Percentiles rank a stretch among this genome's conserved stretches.
phyloP scores from a whole-genome alignment of 1,139 yeast species.

The Ashbya aceris region DNA sequence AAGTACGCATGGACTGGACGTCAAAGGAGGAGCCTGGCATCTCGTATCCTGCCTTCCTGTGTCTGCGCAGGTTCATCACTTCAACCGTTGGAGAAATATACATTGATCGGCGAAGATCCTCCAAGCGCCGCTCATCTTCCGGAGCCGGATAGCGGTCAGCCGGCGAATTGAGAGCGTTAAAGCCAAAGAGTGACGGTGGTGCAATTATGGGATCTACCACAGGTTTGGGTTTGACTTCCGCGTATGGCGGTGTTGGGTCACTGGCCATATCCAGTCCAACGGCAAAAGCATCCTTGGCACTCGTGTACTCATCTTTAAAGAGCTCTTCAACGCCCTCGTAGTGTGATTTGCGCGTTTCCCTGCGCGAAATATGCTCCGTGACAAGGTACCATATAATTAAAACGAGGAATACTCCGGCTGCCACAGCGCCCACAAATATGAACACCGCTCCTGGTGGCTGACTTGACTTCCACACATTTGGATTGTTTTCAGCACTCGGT shows the following conservation, averaged over 20 bases:
- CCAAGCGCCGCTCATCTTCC: background rate
- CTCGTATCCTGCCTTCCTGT: too few species aligned
- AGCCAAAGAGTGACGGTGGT: background rate
- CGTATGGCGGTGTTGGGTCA: background rate
- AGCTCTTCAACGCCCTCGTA: conserved; percentile 9
- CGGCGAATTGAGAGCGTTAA: conserved; percentile 1
- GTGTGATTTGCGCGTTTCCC: conserved; percentile 12
- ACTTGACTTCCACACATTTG: conserved; percentile 44
- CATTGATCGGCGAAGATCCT: conserved; percentile 31
- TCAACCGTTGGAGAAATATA: conserved; percentile 78
- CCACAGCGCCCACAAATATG: conserved; percentile 65
- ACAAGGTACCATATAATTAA: conserved; percentile 21
- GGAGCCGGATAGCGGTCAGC: background rate
- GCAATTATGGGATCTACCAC: background rate
- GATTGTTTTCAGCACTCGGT: conserved; percentile 52
- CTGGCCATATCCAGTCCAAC: background rate
- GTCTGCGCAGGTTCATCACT: conserved; percentile 37
- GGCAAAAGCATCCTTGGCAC: background rate
- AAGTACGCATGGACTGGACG: background rate
- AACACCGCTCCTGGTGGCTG: conserved; percentile 70
- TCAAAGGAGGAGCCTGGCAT: background rate
- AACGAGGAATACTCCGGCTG: conserved; percentile 36
- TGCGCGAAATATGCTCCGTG: conserved; percentile 15
- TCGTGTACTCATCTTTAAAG: conserved; percentile 5
- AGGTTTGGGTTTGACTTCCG: background rate